Evolutionary conservation across 2,329 filamentous ascomycete species (phyloP).

Genomic region (Thelonectria discophora): DNA sequence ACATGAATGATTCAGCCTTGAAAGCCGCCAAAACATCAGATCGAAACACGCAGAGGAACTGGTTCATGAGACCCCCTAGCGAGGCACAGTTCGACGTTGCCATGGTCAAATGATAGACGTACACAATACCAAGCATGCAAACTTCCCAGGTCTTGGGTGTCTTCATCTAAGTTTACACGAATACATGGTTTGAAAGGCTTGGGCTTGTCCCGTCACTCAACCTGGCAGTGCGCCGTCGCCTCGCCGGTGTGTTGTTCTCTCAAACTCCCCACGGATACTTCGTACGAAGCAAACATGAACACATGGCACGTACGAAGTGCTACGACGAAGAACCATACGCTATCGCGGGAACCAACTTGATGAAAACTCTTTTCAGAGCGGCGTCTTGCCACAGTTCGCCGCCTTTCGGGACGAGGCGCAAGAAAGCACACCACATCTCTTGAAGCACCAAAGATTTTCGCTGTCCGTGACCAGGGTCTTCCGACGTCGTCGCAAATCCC

Average conservation of each 20-base stretch:
- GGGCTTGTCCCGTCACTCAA: constrained; percentile 27
- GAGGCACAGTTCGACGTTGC: background rate
- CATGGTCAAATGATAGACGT: constrained; percentile 7
- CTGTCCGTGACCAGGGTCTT: constrained; percentile 16
- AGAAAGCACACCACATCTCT: constrained; percentile 22
- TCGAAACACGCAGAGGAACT: constrained; percentile 7
- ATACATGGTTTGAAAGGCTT: constrained; percentile 25
- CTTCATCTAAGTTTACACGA: background rate
- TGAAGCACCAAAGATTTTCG: constrained; percentile 17
- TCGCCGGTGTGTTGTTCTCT: background rate
- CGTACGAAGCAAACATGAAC: constrained; percentile 11
- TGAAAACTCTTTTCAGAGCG: constrained; percentile 13
- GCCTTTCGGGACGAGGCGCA: constrained; percentile 11
- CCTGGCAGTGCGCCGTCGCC: constrained; percentile 19
- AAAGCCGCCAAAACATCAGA: background rate
- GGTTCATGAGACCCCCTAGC: constrained; percentile 10
- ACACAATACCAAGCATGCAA: constrained; percentile 11
- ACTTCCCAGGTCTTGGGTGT: constrained; percentile 8
- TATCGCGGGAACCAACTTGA: background rate
- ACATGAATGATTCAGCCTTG: constrained; percentile 15
- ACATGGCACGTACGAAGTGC: constrained; percentile 10
- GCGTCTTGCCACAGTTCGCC: constrained; percentile 21
- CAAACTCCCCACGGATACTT: background rate
- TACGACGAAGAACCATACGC: background rate
- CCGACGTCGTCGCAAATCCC: constrained; percentile 14